A percentile compares a stretch with the other conserved stretches of the same genome.
Conservation (phyloP, 768 basidiomycete species). For the Phlebiopsis flavidoalba region DNA sequence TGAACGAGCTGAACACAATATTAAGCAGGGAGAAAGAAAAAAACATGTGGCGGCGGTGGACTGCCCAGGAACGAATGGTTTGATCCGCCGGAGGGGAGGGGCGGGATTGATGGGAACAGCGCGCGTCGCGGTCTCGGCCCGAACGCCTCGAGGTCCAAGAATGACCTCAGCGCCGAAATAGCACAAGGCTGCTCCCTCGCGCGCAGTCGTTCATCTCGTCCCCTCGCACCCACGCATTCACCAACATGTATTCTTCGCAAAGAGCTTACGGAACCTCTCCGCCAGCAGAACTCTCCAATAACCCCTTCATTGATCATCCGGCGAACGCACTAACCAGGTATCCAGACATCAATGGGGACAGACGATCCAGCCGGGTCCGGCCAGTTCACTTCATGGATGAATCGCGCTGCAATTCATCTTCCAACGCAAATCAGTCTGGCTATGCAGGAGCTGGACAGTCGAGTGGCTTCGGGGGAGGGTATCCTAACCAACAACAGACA, state of each 20-base stretch:
- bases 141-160: neutral
- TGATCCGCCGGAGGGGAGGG: neutral
- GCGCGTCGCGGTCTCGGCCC: neutral
- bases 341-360: constrained; percentile 51
- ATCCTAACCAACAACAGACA: constrained; percentile 22
- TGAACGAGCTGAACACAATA: too few relatives aligned
- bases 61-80: neutral
- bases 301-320: constrained; percentile 62
- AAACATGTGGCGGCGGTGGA: too few relatives aligned
- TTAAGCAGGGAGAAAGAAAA: too few relatives aligned
- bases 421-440: constrained; percentile 14
- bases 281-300: constrained; percentile 43
- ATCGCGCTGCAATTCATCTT: constrained; percentile 21
- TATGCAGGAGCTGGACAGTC: constrained; percentile 14
- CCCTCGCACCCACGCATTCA: neutral
- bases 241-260: constrained; percentile 18
- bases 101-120: neutral
- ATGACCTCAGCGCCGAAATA: neutral
- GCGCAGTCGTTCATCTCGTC: neutral
- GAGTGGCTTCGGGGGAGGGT: neutral
- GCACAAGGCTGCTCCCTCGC: neutral
- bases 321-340: constrained; percentile 40
- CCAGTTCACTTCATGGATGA: constrained; percentile 40
- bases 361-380: constrained; percentile 12
- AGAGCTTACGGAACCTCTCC: constrained; percentile 17